Evolutionary conservation across 108 stramenopile species (phyloP).

Genomic region (Nitzschia inconspicua): DNA sequence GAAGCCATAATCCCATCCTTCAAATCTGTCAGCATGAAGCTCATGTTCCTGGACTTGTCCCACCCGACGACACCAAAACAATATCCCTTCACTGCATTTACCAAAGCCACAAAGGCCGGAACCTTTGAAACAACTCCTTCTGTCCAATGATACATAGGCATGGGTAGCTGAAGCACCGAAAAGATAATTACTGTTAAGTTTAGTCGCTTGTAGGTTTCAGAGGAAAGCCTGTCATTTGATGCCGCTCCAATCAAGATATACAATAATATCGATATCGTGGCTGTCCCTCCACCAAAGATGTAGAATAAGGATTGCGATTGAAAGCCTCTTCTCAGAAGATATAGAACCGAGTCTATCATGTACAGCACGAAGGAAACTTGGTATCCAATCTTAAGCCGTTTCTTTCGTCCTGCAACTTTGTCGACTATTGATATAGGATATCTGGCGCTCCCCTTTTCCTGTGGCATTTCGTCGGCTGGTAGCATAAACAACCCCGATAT

Average conservation of each 20-base stretch:
- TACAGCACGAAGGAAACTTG: slow-evolving; percentile 13
- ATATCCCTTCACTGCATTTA: slow-evolving; percentile 38
- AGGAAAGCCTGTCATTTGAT: slow-evolving; percentile 43
- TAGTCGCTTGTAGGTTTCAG: slow-evolving; percentile 70
- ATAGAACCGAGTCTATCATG: background rate
- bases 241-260: slow-evolving; percentile 48
- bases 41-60: slow-evolving; percentile 20
- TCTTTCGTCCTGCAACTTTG: slow-evolving; percentile 38
- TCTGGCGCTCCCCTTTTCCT: too few relatives aligned
- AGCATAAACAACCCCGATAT: too few relatives aligned
- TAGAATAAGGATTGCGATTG: slow-evolving; percentile 12
- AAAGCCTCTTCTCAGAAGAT: slow-evolving; percentile 3
- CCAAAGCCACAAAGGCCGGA: slow-evolving; percentile 8
- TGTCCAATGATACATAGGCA: background rate
- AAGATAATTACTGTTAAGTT: slow-evolving; percentile 33
- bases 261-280: slow-evolving; percentile 31
- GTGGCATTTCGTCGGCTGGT: too few relatives aligned
- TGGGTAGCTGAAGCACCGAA: slow-evolving; percentile 16
- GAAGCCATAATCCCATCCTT: slow-evolving; percentile 9
- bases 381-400: slow-evolving; percentile 42
- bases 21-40: slow-evolving; percentile 6
- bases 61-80: slow-evolving; percentile 47
- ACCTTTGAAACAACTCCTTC: background rate
- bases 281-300: slow-evolving; percentile 17
- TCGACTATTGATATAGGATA: background rate